Base-by-base conservation (phyloP, 2,329 filamentous ascomycete genomes). In the Whalleya microplaca region DNA sequence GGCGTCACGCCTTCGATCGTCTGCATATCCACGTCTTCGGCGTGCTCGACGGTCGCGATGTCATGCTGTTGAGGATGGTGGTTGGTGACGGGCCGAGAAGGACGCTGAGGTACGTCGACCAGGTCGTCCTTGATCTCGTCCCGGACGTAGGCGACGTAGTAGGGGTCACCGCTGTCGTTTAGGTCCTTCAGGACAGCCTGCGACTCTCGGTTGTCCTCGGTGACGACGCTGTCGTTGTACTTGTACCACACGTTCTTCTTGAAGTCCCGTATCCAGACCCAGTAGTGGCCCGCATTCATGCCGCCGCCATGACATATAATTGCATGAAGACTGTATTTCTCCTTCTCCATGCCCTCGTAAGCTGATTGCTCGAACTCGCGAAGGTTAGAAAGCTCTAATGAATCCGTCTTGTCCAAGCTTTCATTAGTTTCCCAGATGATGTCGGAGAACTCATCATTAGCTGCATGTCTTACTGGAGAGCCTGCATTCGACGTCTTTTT, bases 191-290 rank as follows among this genome's bases (percentile, higher is more conserved):
- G 87, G 41, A 96, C 90, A 48, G 88, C 84, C 16, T 80, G 79
- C 7, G 83, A 79, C 66, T 90, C 83, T 14, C 79, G 77, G 21
- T 86, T 82, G 56, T 82, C 79, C 61, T 90, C 85, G 2, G 84
- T 87, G 21, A 99, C 92, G 16, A 82, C 82, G 51, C 89, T 88
- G 68, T 99, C 95, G 71, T 99, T 99, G 79, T 97, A 99, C 69
- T 91, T 92, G 55, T 92, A 88, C 93, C 95, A 99, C 19, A 93
- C 79, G 37, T 86, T 77, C 45, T 85, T 84, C 62, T 88, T 84
- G 72, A 96, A 96, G 75, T 98, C 95, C 69, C 87, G 90, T 62
- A 99, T 96, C 83, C 93, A 97, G 44, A 97, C 92, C 88, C 92
- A 97, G 76, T 98, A 99, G 73, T 99, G 95, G 0, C 95, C 95